These are phyloP conservation scores for Colletotrichum gigasporum DNA, from an alignment of 2,329 filamentous ascomycete species.

Conservation along the genomic window DNA sequence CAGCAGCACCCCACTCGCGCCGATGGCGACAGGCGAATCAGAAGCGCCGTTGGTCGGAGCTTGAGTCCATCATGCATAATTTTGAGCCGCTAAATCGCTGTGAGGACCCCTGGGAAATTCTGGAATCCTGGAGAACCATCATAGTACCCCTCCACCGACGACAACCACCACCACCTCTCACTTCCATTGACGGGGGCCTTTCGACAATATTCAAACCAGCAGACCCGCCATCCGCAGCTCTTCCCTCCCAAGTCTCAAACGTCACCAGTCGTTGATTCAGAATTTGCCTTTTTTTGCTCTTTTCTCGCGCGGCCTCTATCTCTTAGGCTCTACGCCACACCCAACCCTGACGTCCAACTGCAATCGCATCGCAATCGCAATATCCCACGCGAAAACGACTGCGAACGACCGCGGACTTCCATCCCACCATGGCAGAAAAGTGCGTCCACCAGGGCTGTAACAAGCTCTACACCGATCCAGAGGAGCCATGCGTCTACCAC, in stretches of 20 bases:
- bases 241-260: constrained; percentile 10
- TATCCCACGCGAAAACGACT: constrained; percentile 14
- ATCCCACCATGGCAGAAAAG: constrained; percentile 73
- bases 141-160: constrained; percentile 31
- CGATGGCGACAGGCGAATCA: neutral
- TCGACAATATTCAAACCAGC: constrained; percentile 17
- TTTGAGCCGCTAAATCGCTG: constrained; percentile 24
- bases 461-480: constrained; percentile 83
- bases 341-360: no score
- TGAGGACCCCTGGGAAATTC: constrained; percentile 31
- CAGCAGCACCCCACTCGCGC: neutral
- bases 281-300: neutral
- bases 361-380: no score
- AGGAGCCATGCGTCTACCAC: constrained; percentile 91
- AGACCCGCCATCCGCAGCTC: constrained; percentile 1
- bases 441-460: constrained; percentile 97
- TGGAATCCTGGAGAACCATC: constrained; percentile 36
- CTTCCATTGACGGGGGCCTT: constrained; percentile 10
- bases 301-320: neutral
- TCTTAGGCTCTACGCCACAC: neutral
- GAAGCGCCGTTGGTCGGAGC: neutral
- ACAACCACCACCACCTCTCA: constrained; percentile 22
- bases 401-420: constrained; percentile 12
- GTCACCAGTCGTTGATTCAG: constrained; percentile 2
- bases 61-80: constrained; percentile 26